A percentile compares a stretch with the other conserved stretches of the same genome.
Conservation (phyloP, 2,329 filamentous ascomycete species). For the Phyllosticta citrichinensis region DNA sequence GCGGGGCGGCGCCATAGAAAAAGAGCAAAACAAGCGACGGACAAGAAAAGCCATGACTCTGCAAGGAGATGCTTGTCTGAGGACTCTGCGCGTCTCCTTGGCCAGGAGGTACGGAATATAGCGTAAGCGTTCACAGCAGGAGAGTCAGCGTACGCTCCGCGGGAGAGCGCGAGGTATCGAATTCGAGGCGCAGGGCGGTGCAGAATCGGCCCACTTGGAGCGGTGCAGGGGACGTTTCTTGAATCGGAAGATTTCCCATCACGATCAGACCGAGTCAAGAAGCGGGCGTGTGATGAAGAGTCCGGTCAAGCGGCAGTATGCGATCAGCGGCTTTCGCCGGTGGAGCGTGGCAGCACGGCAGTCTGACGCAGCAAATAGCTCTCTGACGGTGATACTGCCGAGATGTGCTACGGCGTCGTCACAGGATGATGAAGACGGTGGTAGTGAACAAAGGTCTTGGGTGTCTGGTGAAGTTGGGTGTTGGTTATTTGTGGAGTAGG, state of each 20-base stretch:
- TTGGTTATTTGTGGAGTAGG: not conserved
- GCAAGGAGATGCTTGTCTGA: not conserved
- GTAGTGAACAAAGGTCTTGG: not conserved
- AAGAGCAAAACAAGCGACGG: not conserved
- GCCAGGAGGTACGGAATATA: not conserved
- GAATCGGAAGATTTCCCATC: not conserved
- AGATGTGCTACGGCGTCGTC: not conserved
- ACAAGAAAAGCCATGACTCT: not conserved
- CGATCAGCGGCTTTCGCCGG: not conserved
- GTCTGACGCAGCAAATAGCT: not conserved
- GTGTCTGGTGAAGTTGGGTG: not conserved
- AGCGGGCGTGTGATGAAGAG: not conserved
- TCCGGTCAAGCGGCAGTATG: not conserved
- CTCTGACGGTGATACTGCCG: not conserved
- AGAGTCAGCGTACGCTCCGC: not conserved
- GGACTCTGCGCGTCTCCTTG: not conserved
- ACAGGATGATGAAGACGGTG: not conserved
- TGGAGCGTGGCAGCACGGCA: not conserved
- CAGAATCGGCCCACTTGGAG: not conserved
- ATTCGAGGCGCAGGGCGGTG: not conserved
- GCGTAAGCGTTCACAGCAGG: not conserved
- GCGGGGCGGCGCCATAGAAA: not conserved
- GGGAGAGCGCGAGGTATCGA: not conserved
- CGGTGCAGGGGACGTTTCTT: not conserved
- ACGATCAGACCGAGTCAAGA: not conserved